phyloP scores from a whole-genome alignment of 495 filamentous ascomycete genomes.

The Clohesyomyces aquaticus region DNA sequence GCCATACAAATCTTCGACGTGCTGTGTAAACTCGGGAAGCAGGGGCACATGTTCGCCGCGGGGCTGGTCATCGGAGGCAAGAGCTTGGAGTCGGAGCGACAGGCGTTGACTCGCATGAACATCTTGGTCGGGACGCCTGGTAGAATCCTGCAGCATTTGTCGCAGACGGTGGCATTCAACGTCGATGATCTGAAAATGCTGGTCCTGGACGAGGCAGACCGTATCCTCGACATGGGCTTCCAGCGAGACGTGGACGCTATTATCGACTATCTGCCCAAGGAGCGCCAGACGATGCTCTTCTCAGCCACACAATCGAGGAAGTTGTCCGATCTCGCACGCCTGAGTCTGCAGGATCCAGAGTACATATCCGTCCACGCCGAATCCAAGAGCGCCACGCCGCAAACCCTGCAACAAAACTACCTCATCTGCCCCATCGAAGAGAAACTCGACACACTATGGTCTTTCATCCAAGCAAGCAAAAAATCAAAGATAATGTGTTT shows the following conservation, averaged over 20 bases:
- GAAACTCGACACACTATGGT: slow-evolving; percentile 89
- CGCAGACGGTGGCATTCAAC: slow-evolving; percentile 89
- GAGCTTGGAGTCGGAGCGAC: slow-evolving; percentile 83
- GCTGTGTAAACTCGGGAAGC: slow-evolving; percentile 82
- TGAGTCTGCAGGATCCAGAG: slow-evolving; percentile 88
- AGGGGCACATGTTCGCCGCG: slow-evolving; percentile 84
- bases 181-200: slow-evolving; percentile 89
- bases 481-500: slow-evolving; percentile 95
- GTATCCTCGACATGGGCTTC: slow-evolving; percentile 98
- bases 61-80: slow-evolving; percentile 96
- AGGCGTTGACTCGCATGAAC: slow-evolving; percentile 89
- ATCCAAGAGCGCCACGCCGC: slow-evolving; percentile 78
- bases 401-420: slow-evolving; percentile 87
- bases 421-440: slow-evolving; percentile 79
- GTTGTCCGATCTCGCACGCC: slow-evolving; percentile 84
- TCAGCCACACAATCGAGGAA: slow-evolving; percentile 95
- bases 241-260: slow-evolving; percentile 90
- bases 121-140: slow-evolving; percentile 97
- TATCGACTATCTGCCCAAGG: slow-evolving; percentile 83
- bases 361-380: slow-evolving; percentile 93
- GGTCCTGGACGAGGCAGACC: slow-evolving; percentile 93
- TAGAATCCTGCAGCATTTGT: slow-evolving; percentile 92
- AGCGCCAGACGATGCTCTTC: slow-evolving; percentile 91
- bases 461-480: slow-evolving; percentile 85
- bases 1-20: slow-evolving; percentile 98